Conservation (phyloP, 2,329 filamentous ascomycete species). For the Ascochyta pisi region DNA sequence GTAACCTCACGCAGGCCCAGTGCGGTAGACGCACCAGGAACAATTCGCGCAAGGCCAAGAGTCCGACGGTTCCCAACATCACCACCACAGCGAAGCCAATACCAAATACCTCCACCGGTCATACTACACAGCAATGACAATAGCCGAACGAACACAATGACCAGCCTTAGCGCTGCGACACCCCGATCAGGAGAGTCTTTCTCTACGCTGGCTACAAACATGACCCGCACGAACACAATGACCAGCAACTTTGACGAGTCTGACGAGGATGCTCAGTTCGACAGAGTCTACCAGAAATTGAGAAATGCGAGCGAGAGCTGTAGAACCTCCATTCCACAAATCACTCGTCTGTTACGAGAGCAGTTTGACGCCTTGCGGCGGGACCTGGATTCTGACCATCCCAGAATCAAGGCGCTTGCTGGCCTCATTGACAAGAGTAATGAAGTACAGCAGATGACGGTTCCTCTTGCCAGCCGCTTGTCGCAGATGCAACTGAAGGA, state of each 20-base stretch:
- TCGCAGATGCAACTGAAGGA: conserved; percentile 86
- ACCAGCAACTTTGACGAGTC: conserved; percentile 67
- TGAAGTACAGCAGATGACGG: conserved; percentile 73
- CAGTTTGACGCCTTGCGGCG: conserved; percentile 39
- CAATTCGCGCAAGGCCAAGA: conserved; percentile 40
- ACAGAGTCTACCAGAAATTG: conserved; percentile 79
- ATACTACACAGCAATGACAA: conserved; percentile 55
- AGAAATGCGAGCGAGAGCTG: conserved; percentile 76
- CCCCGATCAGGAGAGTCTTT: conserved; percentile 86
- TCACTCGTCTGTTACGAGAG: conserved; percentile 36
- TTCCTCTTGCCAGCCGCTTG: conserved; percentile 74
- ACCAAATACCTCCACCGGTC: conserved; percentile 48
- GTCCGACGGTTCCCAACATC: conserved; percentile 42
- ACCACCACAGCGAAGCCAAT: conserved; percentile 42
- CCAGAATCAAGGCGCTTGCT: conserved; percentile 51
- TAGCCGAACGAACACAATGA: conserved; percentile 62
- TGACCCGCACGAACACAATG: conserved; percentile 56
- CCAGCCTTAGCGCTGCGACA: conserved; percentile 62
- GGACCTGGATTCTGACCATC: conserved; percentile 45
- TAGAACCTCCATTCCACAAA: conserved; percentile 70
- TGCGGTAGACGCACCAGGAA: conserved; percentile 31
- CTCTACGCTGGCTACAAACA: conserved; percentile 59
- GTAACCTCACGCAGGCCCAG: conserved; percentile 30
- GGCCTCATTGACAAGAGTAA: conserved; percentile 74
- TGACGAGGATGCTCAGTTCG: conserved; percentile 82